Evolutionary conservation across 2,329 filamentous ascomycete species (phyloP).

Genomic region (Penicillium sp.): DNA sequence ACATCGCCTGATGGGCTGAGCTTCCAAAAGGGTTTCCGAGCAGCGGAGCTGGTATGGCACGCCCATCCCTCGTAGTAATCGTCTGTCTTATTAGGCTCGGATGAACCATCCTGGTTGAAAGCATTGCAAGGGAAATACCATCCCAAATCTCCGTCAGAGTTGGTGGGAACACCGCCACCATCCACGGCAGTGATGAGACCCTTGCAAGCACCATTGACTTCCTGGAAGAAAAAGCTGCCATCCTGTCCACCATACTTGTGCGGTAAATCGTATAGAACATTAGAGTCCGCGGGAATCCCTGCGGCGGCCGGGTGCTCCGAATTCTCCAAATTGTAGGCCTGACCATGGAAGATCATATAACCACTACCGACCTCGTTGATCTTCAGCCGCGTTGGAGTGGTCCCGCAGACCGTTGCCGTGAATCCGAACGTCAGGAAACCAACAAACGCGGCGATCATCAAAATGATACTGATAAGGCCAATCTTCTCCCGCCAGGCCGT

Average conservation of each 20-base stretch:
- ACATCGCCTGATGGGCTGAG: constrained; percentile 76
- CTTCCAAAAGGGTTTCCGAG: constrained; percentile 74
- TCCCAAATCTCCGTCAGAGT: constrained; percentile 70
- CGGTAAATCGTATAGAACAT: constrained; percentile 84
- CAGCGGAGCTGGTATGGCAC: constrained; percentile 75
- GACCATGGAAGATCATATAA: constrained; percentile 96
- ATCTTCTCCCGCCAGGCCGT: constrained; percentile 98
- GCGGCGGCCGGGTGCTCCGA: constrained; percentile 78
- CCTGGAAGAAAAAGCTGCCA: constrained; percentile 96
- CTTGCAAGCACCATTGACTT: constrained; percentile 97
- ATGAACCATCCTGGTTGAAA: constrained; percentile 92
- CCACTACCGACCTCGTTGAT: constrained; percentile 77
- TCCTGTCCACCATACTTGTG: constrained; percentile 84
- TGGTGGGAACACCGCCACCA: constrained; percentile 70
- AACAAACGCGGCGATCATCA: constrained; percentile 82
- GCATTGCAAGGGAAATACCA: constrained; percentile 97
- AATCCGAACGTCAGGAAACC: constrained; percentile 98
- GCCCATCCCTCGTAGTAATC: constrained; percentile 80
- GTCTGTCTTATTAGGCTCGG: constrained; percentile 69
- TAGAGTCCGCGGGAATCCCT: constrained; percentile 72
- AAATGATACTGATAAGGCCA: constrained; percentile 89
- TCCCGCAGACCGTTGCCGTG: constrained; percentile 80
- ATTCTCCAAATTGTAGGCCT: constrained; percentile 76
- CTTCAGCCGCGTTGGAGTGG: constrained; percentile 69
- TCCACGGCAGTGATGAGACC: constrained; percentile 71